Conservation (phyloP, 2,329 filamentous ascomycete genomes). For the Stemphylium beticola region DNA sequence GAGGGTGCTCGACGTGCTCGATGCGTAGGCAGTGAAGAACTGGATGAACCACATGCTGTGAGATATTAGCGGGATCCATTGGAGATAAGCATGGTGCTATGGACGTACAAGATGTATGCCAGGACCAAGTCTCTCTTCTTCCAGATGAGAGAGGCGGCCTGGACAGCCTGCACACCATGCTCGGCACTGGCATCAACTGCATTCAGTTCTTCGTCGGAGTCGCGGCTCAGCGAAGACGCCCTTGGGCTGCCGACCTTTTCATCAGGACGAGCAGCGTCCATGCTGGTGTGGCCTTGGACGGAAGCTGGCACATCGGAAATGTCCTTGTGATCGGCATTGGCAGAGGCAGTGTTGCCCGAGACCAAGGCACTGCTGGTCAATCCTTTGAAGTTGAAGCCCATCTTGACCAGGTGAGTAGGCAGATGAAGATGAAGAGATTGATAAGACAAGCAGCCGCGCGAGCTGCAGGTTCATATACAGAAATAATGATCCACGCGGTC, state of each 20-base stretch:
- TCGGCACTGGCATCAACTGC: constrained; percentile 40
- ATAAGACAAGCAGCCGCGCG: constrained; percentile 32
- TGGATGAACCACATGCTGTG: constrained; percentile 49
- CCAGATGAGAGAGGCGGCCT: constrained; percentile 40
- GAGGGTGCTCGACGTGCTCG: constrained; percentile 50
- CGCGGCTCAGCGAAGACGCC: constrained; percentile 9
- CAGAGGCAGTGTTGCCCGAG: constrained; percentile 20
- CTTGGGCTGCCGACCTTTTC: constrained; percentile 39
- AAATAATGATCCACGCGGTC: constrained; percentile 15
- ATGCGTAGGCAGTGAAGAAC: constrained; percentile 57
- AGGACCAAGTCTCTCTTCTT: constrained; percentile 34
- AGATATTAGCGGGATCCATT: constrained; percentile 14
- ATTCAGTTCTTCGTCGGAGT: constrained; percentile 41
- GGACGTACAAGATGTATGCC: constrained; percentile 38
- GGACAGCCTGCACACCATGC: constrained; percentile 36
- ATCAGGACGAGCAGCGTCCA: constrained; percentile 28
- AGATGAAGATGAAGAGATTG: constrained; percentile 25
- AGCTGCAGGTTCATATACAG: constrained; percentile 29
- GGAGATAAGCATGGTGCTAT: not conserved
- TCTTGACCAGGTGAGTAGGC: constrained; percentile 18
- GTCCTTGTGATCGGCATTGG: constrained; percentile 30
- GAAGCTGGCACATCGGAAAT: constrained; percentile 37
- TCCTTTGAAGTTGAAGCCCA: constrained; percentile 43
- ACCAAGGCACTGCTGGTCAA: constrained; percentile 37
- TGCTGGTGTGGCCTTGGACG: constrained; percentile 37